These are phyloP conservation scores for Vigna trinervia DNA, from an alignment of 306 rosid species.

Conservation along the genomic window DNA sequence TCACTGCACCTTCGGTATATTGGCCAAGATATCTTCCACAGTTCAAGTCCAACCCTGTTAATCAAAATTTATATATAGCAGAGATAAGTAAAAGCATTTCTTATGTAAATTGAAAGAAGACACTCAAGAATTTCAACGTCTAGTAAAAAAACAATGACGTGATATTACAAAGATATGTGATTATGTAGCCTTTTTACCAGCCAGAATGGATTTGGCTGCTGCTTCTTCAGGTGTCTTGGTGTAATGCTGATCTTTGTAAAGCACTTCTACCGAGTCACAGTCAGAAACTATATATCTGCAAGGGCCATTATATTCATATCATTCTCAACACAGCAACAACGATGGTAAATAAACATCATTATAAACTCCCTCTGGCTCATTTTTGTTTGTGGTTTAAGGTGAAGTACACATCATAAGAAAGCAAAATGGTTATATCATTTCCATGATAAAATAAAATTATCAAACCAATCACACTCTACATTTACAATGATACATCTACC, in stretches of 20 bases:
- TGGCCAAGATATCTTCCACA: conserved; percentile 77
- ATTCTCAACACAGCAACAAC: not conserved
- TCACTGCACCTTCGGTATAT: conserved; percentile 83
- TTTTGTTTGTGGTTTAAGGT: not conserved
- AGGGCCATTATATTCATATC: conserved; percentile 23
- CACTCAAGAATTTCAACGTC: not conserved
- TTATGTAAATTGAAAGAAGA: not conserved
- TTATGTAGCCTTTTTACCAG: conserved; percentile 57
- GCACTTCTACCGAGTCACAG: conserved; percentile 90
- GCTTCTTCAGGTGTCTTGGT: conserved; percentile 98
- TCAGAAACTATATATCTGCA: conserved; percentile 93
- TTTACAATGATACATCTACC: not conserved
- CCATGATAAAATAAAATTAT: not conserved
- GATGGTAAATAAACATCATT: not conserved
- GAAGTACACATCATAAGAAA: not conserved
- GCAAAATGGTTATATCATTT: not conserved
- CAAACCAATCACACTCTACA: not conserved
- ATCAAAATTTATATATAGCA: conserved; percentile 25
- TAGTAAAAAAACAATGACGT: not conserved
- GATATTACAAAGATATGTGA: not conserved
- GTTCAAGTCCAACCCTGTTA: conserved; percentile 83
- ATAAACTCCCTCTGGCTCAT: not conserved
- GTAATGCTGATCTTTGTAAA: conserved; percentile 73
- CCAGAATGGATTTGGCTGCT: conserved; percentile 79
- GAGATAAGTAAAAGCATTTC: not conserved